A percentile compares a stretch with the other conserved stretches of the same genome.
phyloP scores from a whole-genome alignment of 306 rosid species.

The Hippophae rhamnoides region DNA sequence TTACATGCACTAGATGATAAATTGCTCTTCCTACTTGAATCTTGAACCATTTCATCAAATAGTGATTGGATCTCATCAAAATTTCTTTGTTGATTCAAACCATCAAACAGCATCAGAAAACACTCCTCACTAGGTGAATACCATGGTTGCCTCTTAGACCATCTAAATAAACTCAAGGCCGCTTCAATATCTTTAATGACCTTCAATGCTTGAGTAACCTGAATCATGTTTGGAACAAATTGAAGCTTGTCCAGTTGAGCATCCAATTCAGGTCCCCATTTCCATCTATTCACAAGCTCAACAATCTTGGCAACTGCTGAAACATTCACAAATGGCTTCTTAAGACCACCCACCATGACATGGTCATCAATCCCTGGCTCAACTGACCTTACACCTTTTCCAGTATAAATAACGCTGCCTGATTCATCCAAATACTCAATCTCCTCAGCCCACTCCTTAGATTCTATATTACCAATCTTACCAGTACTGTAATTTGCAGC shows the following conservation, averaged over 20 bases:
- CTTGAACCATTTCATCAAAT: constrained; percentile 79
- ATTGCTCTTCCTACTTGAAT: constrained; percentile 38
- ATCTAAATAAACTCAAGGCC: constrained; percentile 68
- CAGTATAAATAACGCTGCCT: constrained; percentile 65
- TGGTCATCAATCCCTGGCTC: constrained; percentile 89
- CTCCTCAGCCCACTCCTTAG: constrained; percentile 69
- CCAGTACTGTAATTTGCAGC: constrained; percentile 39
- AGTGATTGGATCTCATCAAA: constrained; percentile 69
- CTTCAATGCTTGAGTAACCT: constrained; percentile 60
- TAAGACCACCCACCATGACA: constrained; percentile 77
- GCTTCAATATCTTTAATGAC: constrained; percentile 52
- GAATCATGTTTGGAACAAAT: constrained; percentile 72
- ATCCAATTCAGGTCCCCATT: constrained; percentile 97
- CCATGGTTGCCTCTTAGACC: constrained; percentile 94
- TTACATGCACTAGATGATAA: constrained; percentile 49
- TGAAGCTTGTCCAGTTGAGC: constrained; percentile 80
- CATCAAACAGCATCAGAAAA: constrained; percentile 59
- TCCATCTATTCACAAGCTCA: constrained; percentile 89
- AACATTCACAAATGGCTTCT: constrained; percentile 67
- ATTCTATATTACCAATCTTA: constrained; percentile 21
- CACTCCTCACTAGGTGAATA: constrained; percentile 62
- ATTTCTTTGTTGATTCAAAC: constrained; percentile 54
- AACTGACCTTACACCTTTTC: constrained; percentile 71
- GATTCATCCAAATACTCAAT: constrained; percentile 84
- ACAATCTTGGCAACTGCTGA: constrained; percentile 73